Evolutionary conservation across 2,329 filamentous ascomycete species (phyloP).

Genomic region (Delphinella strobiligena): DNA sequence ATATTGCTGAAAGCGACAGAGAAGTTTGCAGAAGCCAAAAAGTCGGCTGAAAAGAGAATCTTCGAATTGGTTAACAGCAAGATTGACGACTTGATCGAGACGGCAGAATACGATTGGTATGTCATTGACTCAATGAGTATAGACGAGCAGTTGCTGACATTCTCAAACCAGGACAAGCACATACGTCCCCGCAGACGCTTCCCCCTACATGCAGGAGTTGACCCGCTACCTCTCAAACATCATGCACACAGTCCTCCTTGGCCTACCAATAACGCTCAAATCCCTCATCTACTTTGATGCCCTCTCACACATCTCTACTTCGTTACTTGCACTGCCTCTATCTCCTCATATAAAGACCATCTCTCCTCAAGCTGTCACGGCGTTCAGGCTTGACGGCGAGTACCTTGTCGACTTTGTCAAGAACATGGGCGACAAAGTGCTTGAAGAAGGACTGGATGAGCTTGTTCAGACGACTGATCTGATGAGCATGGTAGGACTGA

Average conservation of each 20-base stretch:
- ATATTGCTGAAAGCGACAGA: slow-evolving; percentile 73
- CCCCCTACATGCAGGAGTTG: slow-evolving; percentile 89
- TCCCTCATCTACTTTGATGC: slow-evolving; percentile 97
- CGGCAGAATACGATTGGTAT: slow-evolving; percentile 96
- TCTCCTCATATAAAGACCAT: slow-evolving; percentile 71
- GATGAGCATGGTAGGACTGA: slow-evolving; percentile 49
- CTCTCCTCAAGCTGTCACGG: slow-evolving; percentile 71
- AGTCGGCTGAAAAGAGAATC: slow-evolving; percentile 91
- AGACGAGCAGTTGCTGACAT: slow-evolving; percentile 2
- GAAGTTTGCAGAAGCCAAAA: slow-evolving; percentile 80
- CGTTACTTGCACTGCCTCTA: slow-evolving; percentile 49
- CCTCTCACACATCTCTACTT: slow-evolving; percentile 71
- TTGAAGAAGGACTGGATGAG: slow-evolving; percentile 83
- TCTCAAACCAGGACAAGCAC: slow-evolving; percentile 39
- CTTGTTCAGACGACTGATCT: slow-evolving; percentile 84
- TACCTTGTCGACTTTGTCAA: slow-evolving; percentile 81
- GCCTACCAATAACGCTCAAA: slow-evolving; percentile 90
- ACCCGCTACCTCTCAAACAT: slow-evolving; percentile 90
- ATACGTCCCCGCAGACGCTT: slow-evolving; percentile 57
- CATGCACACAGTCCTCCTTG: slow-evolving; percentile 87
- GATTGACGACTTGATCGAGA: slow-evolving; percentile 94
- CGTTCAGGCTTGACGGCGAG: slow-evolving; percentile 69
- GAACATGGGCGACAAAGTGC: slow-evolving; percentile 65
- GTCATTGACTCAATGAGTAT: slow-evolving; percentile 23
- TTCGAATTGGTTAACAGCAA: slow-evolving; percentile 98